Base-by-base conservation (phyloP, 768 basidiomycete genomes). In the Mycena maculata region DNA sequence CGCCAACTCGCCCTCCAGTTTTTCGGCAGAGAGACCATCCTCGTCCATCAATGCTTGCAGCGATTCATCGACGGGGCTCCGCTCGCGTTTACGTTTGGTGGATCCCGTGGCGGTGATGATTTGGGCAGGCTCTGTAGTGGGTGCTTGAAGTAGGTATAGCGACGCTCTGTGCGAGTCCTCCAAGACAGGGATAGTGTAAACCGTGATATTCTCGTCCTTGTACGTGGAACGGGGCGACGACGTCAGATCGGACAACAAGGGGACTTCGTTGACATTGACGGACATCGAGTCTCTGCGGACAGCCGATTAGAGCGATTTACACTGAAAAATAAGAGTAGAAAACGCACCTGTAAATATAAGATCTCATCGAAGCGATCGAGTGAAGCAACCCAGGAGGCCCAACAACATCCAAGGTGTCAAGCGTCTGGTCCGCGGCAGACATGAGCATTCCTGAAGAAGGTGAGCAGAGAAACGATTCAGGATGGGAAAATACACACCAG, bases 351-450 rank as follows among this genome's bases (percentile, higher is more conserved):
- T 79, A 82, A 1, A 83, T 79, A 62, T 86, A 88, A 38, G 79
- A 79, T n/a, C 90, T 81, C 79, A 86, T 83, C 4, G 85, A 82
- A 7, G 89, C 87, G 11, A 90, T 72, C 58, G 79, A 79, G 72
- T 90, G 88, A 25, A 80, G 64, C n/a, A 88, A 76, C 25, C 87
- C 88, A 1, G 79, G 80, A 3, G 91, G 91, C 3, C 91, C 91
- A 3, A 83, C 76, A 22, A 91, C 65, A 44, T 85, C 77, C 42
- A 92, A 60, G 38, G 78, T 76, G 22, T 76, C 73, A 30, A 84
- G 80, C 5, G 82, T 80, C 1, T 82, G 80, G 77, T 92, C 91
- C 15, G 89, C 88, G 31, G 86, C 76, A 1, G 86, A 85, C 88
- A 70, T 70, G n/a, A 70, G 47, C 69, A 70, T 70, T 89, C 87